Evolutionary conservation across 768 basidiomycete genomes (phyloP).

Genomic region (Saitozyma sp.): DNA sequence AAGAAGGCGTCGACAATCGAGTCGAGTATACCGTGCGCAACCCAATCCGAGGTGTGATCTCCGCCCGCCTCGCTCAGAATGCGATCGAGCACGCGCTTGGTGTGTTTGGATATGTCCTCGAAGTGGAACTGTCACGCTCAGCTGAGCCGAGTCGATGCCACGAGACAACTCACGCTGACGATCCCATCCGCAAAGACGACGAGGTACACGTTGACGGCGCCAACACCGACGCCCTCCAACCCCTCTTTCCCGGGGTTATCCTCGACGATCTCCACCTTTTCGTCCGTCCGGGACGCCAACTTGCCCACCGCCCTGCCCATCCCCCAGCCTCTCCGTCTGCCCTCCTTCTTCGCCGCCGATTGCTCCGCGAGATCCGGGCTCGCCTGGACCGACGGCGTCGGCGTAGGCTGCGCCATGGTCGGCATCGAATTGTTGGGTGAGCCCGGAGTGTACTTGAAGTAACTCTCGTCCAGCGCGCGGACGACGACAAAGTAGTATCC

Average conservation of each 20-base stretch:
- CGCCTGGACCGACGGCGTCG: slow-evolving; percentile 1
- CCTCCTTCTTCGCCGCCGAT: slow-evolving; percentile 29
- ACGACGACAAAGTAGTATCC: slow-evolving; percentile 93
- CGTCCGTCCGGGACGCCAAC: slow-evolving; percentile 30
- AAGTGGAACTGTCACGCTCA: slow-evolving; percentile 72
- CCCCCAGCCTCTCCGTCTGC: slow-evolving; percentile 35
- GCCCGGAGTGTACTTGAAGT: slow-evolving; percentile 55
- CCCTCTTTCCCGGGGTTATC: slow-evolving; percentile 56
- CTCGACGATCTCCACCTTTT: slow-evolving; percentile 56
- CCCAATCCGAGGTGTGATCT: slow-evolving; percentile 65
- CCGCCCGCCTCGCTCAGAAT: slow-evolving; percentile 62
- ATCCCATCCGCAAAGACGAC: slow-evolving; percentile 87
- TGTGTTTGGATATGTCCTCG: slow-evolving; percentile 83
- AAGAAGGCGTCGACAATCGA: slow-evolving; percentile 94
- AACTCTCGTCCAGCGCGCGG: slow-evolving; percentile 68
- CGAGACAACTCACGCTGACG: slow-evolving; percentile 52
- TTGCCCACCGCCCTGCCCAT: slow-evolving; percentile 41
- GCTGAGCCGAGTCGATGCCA: not conserved
- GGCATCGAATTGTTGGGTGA: not conserved
- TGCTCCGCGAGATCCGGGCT: not conserved
- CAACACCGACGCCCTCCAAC: slow-evolving; percentile 59
- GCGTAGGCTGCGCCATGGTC: slow-evolving; percentile 7
- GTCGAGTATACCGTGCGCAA: slow-evolving; percentile 87
- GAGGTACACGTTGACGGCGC: slow-evolving; percentile 82
- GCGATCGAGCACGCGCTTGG: slow-evolving; percentile 70